Evolutionary conservation across 2,329 filamentous ascomycete species (phyloP), one percentile per base, ranked within the genome.

Genomic region (Penicillium italicum): DNA sequence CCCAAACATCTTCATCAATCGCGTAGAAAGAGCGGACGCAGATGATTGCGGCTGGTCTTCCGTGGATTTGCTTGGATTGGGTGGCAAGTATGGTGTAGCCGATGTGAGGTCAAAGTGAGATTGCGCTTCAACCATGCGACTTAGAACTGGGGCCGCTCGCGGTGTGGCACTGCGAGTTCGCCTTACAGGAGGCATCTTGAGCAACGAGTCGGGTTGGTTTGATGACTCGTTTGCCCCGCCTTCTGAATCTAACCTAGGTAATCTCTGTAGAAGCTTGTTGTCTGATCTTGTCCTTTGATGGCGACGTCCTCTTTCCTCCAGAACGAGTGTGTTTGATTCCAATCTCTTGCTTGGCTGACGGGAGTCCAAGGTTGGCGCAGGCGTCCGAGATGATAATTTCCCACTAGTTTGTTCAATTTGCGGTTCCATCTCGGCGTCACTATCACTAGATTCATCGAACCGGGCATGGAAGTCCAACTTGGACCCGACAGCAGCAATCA

Each of bases 401-500:
- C 24, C 51, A 34, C 22, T 31, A 9, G 9, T 49, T 43, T 22
- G 34, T 14, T 61, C 49, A 33, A 62, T 57, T 30, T 62, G 60
- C 38, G 68, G 57, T 36, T 75, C 74, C 4, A 72, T 73, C 18
- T 80, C 80, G n/a, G 76, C 81, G 45, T 90, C 88, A 61, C 91
- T 91, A 64, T 93, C 91, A 64, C 90, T 94, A 38, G 88, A 91
- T 62, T 88, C 88, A 67, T 91, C 88, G 72, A 94, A 93, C 36
- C 89, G 84, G 56, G 89, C 83, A 72, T 90, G 87, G 69, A 95
- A 91, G 74, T 95, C 88, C 49, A 89, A 86, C 56, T 85, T 85
- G 30, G 90, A 92, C 7, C 91, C 90, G 36, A 91, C 91, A 16
- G 91, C 90, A 7, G 92, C 90, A 63, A 97, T 92, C 75, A 97